Evolutionary conservation across 2,329 filamentous ascomycete species (phyloP).

Genomic region (Fusarium mundagurra): DNA sequence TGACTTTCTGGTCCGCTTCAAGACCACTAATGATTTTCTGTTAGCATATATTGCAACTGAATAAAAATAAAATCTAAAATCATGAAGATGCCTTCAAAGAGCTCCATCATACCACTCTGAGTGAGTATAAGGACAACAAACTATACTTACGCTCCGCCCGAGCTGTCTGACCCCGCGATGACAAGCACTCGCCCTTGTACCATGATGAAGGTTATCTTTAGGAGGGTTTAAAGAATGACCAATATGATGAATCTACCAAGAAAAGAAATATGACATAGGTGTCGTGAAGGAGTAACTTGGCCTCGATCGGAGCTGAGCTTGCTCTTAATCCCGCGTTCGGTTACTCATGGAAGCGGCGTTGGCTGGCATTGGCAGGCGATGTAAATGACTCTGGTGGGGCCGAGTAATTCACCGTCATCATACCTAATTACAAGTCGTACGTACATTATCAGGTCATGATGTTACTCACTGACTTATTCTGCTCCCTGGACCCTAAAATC

Average conservation of each 20-base stretch:
- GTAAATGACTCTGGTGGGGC: constrained; percentile 21
- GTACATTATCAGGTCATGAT: constrained; percentile 24
- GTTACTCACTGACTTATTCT: not conserved
- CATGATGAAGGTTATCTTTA: constrained; percentile 43
- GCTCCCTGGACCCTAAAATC: not conserved
- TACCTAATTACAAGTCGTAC: not conserved
- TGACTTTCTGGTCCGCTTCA: constrained; percentile 95
- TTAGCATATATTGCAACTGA: not conserved
- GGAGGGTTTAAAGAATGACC: not conserved
- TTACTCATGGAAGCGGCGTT: not conserved
- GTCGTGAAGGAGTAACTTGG: not conserved
- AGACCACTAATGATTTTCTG: constrained; percentile 71
- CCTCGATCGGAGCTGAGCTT: not conserved
- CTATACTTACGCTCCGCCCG: constrained; percentile 78
- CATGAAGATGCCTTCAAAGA: not conserved
- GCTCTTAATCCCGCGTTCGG: constrained; percentile 29
- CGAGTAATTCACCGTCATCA: constrained; percentile 18
- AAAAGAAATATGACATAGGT: not conserved
- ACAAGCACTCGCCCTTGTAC: constrained; percentile 70
- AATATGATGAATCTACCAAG: no score
- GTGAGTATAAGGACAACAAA: not conserved
- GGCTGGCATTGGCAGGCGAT: not conserved
- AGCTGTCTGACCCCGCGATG: constrained; percentile 90
- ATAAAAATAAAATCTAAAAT: not conserved
- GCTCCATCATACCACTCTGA: constrained; percentile 2